Base-by-base conservation (phyloP, 441 rosid species). In the Pelargonium citronellum region DNA sequence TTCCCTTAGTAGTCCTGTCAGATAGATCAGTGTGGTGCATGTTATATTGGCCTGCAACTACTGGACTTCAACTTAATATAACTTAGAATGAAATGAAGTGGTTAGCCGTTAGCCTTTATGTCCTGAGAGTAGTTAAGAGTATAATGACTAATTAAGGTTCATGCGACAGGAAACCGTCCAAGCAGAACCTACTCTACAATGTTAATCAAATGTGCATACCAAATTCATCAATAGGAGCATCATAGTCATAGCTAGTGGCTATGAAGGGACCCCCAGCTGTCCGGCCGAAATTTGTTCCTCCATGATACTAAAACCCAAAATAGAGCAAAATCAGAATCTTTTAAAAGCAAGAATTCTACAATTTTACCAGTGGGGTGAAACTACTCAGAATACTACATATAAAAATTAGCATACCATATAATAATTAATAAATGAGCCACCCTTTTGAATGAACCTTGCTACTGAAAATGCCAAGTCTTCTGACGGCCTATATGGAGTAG, bases 241-340 rank as follows among this genome's bases (percentile, higher is more conserved):
- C 97, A 46, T 92, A 95, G 70, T 95, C 99, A 47, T 95, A 95
- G 83, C 99, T 95, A 37, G 99, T 90, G 61, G 96, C 85, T 74
- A 95, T 83, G 82, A 95, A 95, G 19, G 96, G 97, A 69, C 99
- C 99, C 67, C 97, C 97, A 49, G 97, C 95, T 74, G 90, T 84
- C 73, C 98, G 92, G 53, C 97, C 97, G 53, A 95, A 95, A 80
- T 92, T 95, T 58, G 99, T 95, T 67, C 99, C 99, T 77, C 99
- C 99, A 73, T 95, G 97, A 73, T 87, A 95, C 99, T 95, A 58
- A 69, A 77, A 3, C 34, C 30, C 58, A 57, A 74, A 7, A 27
- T 47, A 11, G 22, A 47, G 57, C 24, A 37, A 22, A 57, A 7
- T 67, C 37, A 34, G 49, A 47, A 71, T 11, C 47, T 5, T 41